Conservation (phyloP, 1,284 basidiomycete species). For the Cerioporus squamosus region DNA sequence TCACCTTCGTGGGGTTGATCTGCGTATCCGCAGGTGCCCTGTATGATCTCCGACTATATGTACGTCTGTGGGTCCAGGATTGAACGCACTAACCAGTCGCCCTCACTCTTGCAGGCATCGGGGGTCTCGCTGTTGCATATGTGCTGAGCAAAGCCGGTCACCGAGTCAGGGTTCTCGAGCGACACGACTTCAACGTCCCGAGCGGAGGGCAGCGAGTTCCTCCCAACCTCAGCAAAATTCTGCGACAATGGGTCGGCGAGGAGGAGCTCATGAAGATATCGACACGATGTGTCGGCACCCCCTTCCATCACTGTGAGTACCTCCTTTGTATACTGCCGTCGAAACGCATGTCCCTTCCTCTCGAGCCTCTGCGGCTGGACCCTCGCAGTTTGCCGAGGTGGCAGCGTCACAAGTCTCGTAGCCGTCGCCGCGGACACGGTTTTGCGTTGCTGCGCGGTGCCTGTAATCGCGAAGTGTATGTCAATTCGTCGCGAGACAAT, state of each 20-base stretch:
- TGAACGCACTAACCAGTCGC: background rate
- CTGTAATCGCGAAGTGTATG: constrained; percentile 1
- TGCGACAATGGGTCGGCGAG: constrained; percentile 53
- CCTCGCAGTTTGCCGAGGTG: background rate
- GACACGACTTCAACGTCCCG: constrained; percentile 35
- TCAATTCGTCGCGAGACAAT: background rate
- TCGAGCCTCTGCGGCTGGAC: no score
- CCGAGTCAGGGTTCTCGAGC: constrained; percentile 54
- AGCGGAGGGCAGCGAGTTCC: constrained; percentile 52
- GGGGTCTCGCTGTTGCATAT: constrained; percentile 56
- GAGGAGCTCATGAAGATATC: constrained; percentile 39
- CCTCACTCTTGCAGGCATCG: constrained; percentile 28
- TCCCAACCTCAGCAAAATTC: constrained; percentile 56
- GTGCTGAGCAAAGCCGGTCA: constrained; percentile 54
- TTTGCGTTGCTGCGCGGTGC: background rate
- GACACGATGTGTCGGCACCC: constrained; percentile 36
- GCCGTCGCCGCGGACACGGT: background rate
- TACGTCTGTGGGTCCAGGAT: constrained; percentile 7
- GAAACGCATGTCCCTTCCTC: background rate
- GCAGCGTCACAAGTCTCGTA: background rate
- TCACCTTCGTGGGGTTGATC: background rate
- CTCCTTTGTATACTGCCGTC: background rate
- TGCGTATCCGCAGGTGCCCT: background rate
- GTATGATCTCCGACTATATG: background rate
- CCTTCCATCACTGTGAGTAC: constrained; percentile 34